Evolutionary conservation across 495 filamentous ascomycete species (phyloP), one percentile per base, ranked within the genome.

Genomic region (Penicillium flavigenum): DNA sequence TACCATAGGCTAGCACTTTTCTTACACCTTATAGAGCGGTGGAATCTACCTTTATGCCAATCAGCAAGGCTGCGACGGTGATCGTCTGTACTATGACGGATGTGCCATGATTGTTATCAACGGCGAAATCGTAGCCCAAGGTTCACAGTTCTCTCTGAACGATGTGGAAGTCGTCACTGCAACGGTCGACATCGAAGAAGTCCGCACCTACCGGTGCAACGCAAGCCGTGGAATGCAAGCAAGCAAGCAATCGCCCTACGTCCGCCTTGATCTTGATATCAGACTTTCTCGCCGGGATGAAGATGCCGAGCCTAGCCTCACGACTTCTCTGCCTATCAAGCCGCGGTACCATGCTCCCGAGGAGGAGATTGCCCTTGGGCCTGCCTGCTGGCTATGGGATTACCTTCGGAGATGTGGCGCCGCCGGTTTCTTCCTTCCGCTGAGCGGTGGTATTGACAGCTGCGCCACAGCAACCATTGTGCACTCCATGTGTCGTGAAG

Each of bases 121-220:
- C 54, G 90, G 88, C 31, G 74, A 85, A 5, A 76, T 89, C 44
- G 79, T 92, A 6, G 90, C 83, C 4, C 88, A 88, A 71, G 84
- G 81, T 26, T 81, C 81, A 3, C 89, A 91, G 65, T 95, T 92
- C 71, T 84, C 79, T 7, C 70, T 96, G 16, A 81, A 84, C 26
- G 91, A 94, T 57, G 88, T 94, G n/a, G 91, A 95, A 64, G 89
- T 96, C 12, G 72, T 90, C 34, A 89, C 86, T 3, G 91, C 91
- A 8, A 91, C 88, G 3, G 79, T 92, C 4, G 91, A 95, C 57
- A 79, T 96, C 4, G 89, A 93, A 64, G 86, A 90, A 55, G 88
- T 76, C 10, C 62, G 76, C 48, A 68, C 71, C 6, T 76, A 75
- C 54, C 65, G 76, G 1, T 67, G 51, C 34, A 67, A 57, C 14